Percentiles rank a stretch among this genome's conserved stretches.
phyloP scores from a whole-genome alignment of 129 eudicot species.

The Flaveria sonorensis region DNA sequence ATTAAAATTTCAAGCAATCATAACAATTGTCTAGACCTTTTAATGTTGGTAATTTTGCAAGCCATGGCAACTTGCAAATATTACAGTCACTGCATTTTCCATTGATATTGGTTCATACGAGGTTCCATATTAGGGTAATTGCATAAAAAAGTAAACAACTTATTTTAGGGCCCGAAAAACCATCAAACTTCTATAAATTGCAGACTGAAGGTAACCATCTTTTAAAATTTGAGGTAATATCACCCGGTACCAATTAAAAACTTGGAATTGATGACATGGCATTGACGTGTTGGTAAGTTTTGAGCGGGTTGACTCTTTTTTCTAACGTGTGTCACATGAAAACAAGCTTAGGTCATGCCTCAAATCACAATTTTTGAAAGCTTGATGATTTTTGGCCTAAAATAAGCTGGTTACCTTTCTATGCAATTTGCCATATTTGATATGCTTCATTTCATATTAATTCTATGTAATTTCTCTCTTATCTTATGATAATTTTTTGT shows the following conservation, averaged over 20 bases:
- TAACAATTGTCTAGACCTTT: slow-evolving; percentile 2
- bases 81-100: background rate
- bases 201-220: background rate
- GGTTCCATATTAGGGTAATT: background rate
- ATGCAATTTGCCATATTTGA: background rate
- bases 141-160: background rate
- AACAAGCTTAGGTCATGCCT: background rate
- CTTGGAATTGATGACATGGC: background rate
- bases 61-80: background rate
- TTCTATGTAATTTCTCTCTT: background rate
- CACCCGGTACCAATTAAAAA: background rate
- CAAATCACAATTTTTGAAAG: background rate
- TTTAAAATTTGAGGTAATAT: background rate
- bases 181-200: background rate
- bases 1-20: background rate
- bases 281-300: background rate
- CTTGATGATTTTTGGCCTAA: background rate
- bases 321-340: background rate
- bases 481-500: slow-evolving; percentile 5
- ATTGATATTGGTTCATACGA: background rate
- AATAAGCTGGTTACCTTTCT: background rate
- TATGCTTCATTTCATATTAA: slow-evolving; percentile 2
- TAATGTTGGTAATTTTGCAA: background rate
- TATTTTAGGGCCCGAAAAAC: slow-evolving; percentile 5
- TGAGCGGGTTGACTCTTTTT: background rate